Evolutionary conservation across 495 filamentous ascomycete species (phyloP).

Genomic region (Neurospora intermedia): DNA sequence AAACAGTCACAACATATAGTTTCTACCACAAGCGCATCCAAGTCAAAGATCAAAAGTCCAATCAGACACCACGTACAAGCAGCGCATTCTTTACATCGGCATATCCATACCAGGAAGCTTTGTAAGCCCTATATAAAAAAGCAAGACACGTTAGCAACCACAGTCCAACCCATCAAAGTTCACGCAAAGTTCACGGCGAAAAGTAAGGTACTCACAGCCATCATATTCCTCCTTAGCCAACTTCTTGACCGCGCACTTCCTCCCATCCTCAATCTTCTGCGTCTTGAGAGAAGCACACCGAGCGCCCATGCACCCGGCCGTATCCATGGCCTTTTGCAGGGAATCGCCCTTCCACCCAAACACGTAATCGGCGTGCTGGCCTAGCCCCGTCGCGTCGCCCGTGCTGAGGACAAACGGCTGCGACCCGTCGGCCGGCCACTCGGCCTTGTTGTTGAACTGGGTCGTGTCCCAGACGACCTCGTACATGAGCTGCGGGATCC

Average conservation of each 20-base stretch:
- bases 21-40: background rate
- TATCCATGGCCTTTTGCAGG: slow-evolving; percentile 40
- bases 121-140: slow-evolving; percentile 11
- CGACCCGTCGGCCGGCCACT: slow-evolving; percentile 36
- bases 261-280: slow-evolving; percentile 24
- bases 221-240: slow-evolving; percentile 32
- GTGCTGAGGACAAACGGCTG: slow-evolving; percentile 39
- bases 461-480: slow-evolving; percentile 43
- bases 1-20: background rate
- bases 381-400: slow-evolving; percentile 33
- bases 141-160: background rate
- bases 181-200: background rate
- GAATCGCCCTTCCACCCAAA: slow-evolving; percentile 39
- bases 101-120: slow-evolving; percentile 14
- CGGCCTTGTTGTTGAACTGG: slow-evolving; percentile 31
- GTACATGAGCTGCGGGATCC: slow-evolving; percentile 41
- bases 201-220: slow-evolving; percentile 27
- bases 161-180: background rate
- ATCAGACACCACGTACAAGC: background rate
- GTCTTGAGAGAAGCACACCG: slow-evolving; percentile 25
- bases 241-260: slow-evolving; percentile 26
- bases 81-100: slow-evolving; percentile 4
- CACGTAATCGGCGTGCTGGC: slow-evolving; percentile 41
- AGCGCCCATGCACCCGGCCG: slow-evolving; percentile 31
- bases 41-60: background rate